These are phyloP conservation scores for Sphaceloma murrayae DNA, from an alignment of 2,329 filamentous ascomycete species.

Conservation along the genomic window DNA sequence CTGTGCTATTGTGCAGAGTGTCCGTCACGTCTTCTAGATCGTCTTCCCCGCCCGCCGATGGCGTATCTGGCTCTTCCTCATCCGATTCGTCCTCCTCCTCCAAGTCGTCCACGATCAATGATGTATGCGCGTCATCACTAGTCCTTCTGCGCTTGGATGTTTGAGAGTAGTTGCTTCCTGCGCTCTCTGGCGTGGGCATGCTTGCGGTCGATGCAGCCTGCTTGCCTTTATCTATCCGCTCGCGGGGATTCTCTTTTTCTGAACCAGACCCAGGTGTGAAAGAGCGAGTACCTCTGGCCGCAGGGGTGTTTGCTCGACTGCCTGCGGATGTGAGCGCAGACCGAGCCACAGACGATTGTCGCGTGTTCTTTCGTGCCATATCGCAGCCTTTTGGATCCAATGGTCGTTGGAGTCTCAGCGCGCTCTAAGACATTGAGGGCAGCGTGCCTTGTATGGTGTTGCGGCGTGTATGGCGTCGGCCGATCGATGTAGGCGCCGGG, in stretches of 20 bases:
- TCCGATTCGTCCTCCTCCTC: constrained; percentile 24
- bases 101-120: constrained; percentile 25
- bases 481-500: no score
- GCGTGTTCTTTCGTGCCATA: constrained; percentile 23
- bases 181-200: constrained; percentile 34
- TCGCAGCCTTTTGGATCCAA: constrained; percentile 18
- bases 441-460: no score
- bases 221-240: constrained; percentile 36
- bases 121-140: constrained; percentile 7
- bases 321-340: constrained; percentile 1
- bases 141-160: constrained; percentile 25
- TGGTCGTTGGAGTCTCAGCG: not conserved
- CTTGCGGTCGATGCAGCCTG: constrained; percentile 31
- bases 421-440: constrained; percentile 1
- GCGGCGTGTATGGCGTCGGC: no score
- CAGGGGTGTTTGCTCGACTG: constrained; percentile 19
- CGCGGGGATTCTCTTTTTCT: constrained; percentile 33
- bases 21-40: constrained; percentile 25
- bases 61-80: constrained; percentile 24
- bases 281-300: constrained; percentile 17
- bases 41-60: constrained; percentile 27
- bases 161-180: constrained; percentile 22
- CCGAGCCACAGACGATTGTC: constrained; percentile 18
- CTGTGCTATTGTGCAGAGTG: not conserved
- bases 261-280: constrained; percentile 32